Base-by-base conservation (phyloP, 2,329 filamentous ascomycete species). In the Emmonsiellopsis sp. region DNA sequence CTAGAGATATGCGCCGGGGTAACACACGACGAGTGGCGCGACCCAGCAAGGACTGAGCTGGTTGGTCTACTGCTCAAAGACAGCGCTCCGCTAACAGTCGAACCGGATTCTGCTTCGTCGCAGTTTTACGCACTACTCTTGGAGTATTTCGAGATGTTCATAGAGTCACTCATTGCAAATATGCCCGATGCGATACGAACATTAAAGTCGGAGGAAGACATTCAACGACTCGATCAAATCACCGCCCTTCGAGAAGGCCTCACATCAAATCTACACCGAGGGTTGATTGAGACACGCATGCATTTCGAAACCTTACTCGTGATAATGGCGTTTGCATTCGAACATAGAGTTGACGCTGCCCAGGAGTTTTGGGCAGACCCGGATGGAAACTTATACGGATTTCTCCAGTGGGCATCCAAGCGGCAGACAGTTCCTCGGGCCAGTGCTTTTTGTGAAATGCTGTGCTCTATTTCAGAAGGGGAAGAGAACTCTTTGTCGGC, bases 351-450 rank as follows among this genome's bases (percentile, higher is more conserved):
- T 13, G 89, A 95, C 50, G 86, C 89, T 30, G 89, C 91, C 8
- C 83, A 88, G 63, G 86, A 85, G 45, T 97, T 97, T 61, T 98
- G 93, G 93, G 81, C 81, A 34, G 91, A 96, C 65, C 84, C 87
- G 1, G 93, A 98, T 63, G 90, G 90, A 65, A 95, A 96, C 61
- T 76, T 98, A 34, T 88, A 91, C 58, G 93, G 93, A 0, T 98
- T 98, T 66, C 79, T 98, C 67, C 88, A 95, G 59, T 98, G 93
- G 93, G 88, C 91, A n/a, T 95, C 93, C 3, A 86, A 89, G 61
- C 81, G 93, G 62, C 90, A 95, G 56, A 95, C 94, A 0, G 96
- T 94, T 0, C 93, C 93, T n/a, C 80, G 95, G 26, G 91, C 95
- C 55, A 93, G 89, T 57, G 91, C 92, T 10, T 98, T 97, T 62